A percentile compares a stretch with the other conserved stretches of the same genome.
Conservation (phyloP, 768 basidiomycete genomes). For the Crassisporium funariophilum region DNA sequence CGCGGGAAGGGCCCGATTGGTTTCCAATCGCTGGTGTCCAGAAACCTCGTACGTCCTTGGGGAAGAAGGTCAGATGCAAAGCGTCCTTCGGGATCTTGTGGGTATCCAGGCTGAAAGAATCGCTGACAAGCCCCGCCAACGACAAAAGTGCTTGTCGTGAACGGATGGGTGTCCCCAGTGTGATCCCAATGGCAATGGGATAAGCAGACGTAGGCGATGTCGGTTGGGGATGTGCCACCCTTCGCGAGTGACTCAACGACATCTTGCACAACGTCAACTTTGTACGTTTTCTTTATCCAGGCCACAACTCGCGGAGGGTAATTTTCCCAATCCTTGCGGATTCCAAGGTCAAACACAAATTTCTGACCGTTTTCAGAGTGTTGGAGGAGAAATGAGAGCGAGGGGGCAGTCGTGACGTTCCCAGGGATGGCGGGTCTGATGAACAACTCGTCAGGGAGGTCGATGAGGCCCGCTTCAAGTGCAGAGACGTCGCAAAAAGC, state of each 20-base stretch:
- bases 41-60: conserved; percentile 37
- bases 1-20: conserved; percentile 54
- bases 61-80: conserved; percentile 40
- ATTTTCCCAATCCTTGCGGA: conserved; percentile 47
- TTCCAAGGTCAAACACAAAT: conserved; percentile 59
- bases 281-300: conserved; percentile 26
- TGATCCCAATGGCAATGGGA: conserved; percentile 62
- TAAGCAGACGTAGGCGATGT: conserved; percentile 47
- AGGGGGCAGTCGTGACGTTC: conserved; percentile 37
- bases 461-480: conserved; percentile 51
- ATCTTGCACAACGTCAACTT: conserved; percentile 34
- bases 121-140: conserved; percentile 43
- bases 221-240: conserved; percentile 46
- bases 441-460: conserved; percentile 38
- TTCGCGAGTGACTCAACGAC: conserved; percentile 50
- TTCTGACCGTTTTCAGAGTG: conserved; percentile 44
- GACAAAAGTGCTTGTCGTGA: conserved; percentile 48
- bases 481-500: conserved; percentile 57
- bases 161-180: conserved; percentile 48
- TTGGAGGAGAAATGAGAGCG: conserved; percentile 53
- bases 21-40: conserved; percentile 34
- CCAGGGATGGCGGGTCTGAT: conserved; percentile 35
- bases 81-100: conserved; percentile 35
- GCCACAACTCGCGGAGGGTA: conserved; percentile 37
- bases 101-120: conserved; percentile 43